Percentiles rank a stretch among this genome's conserved stretches.
Conservation (phyloP, 2,329 filamentous ascomycete species). For the Calonectria crousiana region DNA sequence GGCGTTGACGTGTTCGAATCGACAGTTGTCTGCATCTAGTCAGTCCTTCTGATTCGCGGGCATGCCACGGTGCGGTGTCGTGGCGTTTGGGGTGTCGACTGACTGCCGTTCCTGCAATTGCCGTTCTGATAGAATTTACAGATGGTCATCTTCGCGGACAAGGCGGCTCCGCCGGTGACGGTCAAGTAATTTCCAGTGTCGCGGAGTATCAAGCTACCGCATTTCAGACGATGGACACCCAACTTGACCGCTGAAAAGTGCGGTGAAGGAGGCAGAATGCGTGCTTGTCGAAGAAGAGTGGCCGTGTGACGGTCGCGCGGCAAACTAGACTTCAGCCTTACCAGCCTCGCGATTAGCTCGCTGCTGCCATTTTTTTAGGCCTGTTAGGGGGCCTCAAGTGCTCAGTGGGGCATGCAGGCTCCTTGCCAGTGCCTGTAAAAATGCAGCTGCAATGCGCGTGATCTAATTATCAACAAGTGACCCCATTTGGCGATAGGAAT, state of each 20-base stretch:
- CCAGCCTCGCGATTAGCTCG: conserved; percentile 38
- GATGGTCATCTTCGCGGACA: conserved; percentile 50
- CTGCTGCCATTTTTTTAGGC: conserved; percentile 15
- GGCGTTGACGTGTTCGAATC: conserved; percentile 65
- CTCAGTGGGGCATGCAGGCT: background rate
- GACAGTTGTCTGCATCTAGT: conserved; percentile 60
- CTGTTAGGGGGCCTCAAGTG: background rate
- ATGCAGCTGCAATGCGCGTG: background rate
- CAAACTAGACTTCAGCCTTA: conserved; percentile 37
- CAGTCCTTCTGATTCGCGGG: conserved; percentile 11
- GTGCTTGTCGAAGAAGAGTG: background rate
- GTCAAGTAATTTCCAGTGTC: conserved; percentile 28
- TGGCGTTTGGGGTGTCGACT: conserved; percentile 39
- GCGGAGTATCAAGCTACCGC: conserved; percentile 33
- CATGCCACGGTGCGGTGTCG: background rate
- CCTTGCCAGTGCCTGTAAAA: background rate
- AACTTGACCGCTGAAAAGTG: background rate
- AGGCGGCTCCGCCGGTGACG: conserved; percentile 19
- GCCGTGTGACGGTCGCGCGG: background rate
- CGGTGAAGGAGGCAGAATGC: background rate
- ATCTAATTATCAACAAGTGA: background rate
- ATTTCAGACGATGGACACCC: conserved; percentile 31
- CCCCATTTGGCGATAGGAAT: background rate
- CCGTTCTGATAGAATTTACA: conserved; percentile 65
- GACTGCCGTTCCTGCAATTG: conserved; percentile 65